A percentile compares a stretch with the other conserved stretches of the same genome.
Conservation (phyloP, 2,329 filamentous ascomycete species). For the Penicillium sp. region DNA sequence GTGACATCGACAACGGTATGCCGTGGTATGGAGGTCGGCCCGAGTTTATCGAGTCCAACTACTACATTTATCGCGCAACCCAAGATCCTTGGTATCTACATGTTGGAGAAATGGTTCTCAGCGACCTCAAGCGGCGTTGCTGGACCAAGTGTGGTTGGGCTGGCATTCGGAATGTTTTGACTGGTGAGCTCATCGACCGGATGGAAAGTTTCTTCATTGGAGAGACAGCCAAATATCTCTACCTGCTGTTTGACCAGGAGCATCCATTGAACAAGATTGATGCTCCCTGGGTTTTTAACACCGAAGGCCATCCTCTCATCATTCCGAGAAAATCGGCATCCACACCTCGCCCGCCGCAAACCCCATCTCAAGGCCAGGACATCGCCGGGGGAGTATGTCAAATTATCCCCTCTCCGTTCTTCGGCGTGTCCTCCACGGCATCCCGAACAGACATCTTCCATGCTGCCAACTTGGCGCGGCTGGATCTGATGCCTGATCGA, state of each 20-base stretch:
- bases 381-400: conserved; percentile 62
- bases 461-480: conserved; percentile 77
- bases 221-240: conserved; percentile 94
- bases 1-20: conserved; percentile 79
- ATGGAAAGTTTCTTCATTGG: conserved; percentile 99
- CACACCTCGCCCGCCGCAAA: conserved; percentile 12
- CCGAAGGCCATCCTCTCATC: conserved; percentile 89
- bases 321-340: conserved; percentile 59
- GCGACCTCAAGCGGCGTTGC: conserved; percentile 83
- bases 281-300: conserved; percentile 87
- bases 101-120: conserved; percentile 90
- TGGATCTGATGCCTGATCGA: conserved; percentile 69
- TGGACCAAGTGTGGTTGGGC: conserved; percentile 93
- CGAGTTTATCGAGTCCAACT: conserved; percentile 96
- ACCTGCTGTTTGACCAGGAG: conserved; percentile 79
- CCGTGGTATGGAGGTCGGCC: conserved; percentile 94
- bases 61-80: conserved; percentile 91
- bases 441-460: conserved; percentile 82
- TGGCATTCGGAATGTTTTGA: conserved; percentile 77
- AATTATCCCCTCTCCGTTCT: conserved; percentile 55
- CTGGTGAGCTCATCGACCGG: conserved; percentile 82
- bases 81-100: conserved; percentile 95
- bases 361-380: conserved; percentile 8
- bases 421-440: conserved; percentile 77
- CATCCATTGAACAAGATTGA: conserved; percentile 89